Conservation (phyloP, 768 basidiomycete species). For the Termitomyces sp. region DNA sequence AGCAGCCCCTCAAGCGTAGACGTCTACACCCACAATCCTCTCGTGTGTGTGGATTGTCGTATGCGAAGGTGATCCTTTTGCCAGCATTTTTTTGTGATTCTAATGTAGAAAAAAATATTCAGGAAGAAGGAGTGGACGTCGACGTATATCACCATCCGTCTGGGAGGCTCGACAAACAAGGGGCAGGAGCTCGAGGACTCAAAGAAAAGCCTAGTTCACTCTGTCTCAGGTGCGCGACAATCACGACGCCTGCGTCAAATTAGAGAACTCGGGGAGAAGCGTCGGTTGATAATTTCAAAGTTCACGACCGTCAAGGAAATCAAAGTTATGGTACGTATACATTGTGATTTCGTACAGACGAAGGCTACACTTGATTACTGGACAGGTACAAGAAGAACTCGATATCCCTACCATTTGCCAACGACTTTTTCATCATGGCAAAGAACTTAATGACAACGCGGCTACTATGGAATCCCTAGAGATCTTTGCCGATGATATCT, state of each 20-base stretch:
- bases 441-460: conserved; percentile 64
- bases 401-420: conserved; percentile 77
- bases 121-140: conserved; percentile 58
- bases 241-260: conserved; percentile 68
- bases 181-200: conserved; percentile 9
- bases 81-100: not conserved
- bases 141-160: conserved; percentile 60
- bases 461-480: conserved; percentile 54
- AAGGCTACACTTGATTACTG: conserved; percentile 5
- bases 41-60: conserved; percentile 62
- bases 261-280: conserved; percentile 47
- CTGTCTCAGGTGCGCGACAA: conserved; percentile 50
- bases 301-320: conserved; percentile 73
- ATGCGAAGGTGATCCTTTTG: conserved; percentile 42
- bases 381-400: conserved; percentile 58
- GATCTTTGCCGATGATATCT: conserved; percentile 51
- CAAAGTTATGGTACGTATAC: conserved; percentile 57
- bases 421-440: conserved; percentile 57
- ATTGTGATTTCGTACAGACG: not conserved
- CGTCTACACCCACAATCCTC: conserved; percentile 43
- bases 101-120: not conserved
- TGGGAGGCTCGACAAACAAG: conserved; percentile 23
- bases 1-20: conserved; percentile 24
- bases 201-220: conserved; percentile 21
- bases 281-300: conserved; percentile 57